phyloP scores from a whole-genome alignment of 306 rosid genomes.

The Corylus avellana region DNA sequence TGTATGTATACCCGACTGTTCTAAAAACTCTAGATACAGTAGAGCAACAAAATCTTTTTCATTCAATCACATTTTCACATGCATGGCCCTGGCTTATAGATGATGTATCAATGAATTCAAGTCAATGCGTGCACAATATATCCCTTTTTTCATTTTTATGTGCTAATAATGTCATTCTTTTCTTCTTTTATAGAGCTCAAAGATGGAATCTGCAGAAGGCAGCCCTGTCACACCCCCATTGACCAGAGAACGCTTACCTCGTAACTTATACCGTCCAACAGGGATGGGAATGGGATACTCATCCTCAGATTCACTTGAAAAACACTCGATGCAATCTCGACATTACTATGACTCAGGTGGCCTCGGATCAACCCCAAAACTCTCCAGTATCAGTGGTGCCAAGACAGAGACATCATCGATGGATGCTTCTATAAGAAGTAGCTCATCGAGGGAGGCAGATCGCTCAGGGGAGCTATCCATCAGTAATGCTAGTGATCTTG shows the following conservation, averaged over 20 bases:
- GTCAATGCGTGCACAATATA: neutral
- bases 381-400: slow-evolving; percentile 58
- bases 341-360: slow-evolving; percentile 40
- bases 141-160: neutral
- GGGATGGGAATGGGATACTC: slow-evolving; percentile 61
- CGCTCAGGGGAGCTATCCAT: slow-evolving; percentile 52
- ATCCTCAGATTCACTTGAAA: slow-evolving; percentile 59
- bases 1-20: neutral
- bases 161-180: neutral
- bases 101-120: neutral
- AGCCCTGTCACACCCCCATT: slow-evolving; percentile 59
- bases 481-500: slow-evolving; percentile 61
- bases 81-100: neutral
- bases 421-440: slow-evolving; percentile 62
- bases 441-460: slow-evolving; percentile 64
- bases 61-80: neutral
- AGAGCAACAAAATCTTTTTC: neutral
- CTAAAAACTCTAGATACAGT: neutral
- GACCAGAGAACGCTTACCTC: slow-evolving; percentile 44
- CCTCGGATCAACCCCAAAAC: slow-evolving; percentile 58
- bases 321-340: slow-evolving; percentile 47
- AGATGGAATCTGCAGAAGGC: slow-evolving; percentile 58
- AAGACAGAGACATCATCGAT: slow-evolving; percentile 63
- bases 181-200: slow-evolving; percentile 42
- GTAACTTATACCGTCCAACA: slow-evolving; percentile 49